Evolutionary conservation across 2,329 filamentous ascomycete species (phyloP).

Genomic region (Eutypella sp.): DNA sequence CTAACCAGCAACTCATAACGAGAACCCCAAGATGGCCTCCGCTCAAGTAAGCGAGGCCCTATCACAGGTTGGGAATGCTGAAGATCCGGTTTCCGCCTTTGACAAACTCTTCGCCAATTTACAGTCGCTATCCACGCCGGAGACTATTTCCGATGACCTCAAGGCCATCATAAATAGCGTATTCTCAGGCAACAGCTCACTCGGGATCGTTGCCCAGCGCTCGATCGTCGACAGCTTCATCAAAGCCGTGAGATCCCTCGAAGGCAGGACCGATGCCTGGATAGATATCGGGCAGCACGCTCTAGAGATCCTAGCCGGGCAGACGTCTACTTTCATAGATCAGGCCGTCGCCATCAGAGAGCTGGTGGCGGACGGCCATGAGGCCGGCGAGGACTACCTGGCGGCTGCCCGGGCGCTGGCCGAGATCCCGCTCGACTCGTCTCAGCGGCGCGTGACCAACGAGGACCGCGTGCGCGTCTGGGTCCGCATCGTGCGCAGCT

Average conservation of each 20-base stretch:
- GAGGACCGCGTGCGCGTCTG: constrained; percentile 80
- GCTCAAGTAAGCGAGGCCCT: constrained; percentile 40
- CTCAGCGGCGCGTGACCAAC: constrained; percentile 77
- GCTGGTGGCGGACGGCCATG: constrained; percentile 77
- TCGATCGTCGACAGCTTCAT: constrained; percentile 66
- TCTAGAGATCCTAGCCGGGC: constrained; percentile 59
- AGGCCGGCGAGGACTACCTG: constrained; percentile 73
- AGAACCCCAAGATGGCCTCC: constrained; percentile 18
- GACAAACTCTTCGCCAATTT: constrained; percentile 41
- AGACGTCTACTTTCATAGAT: constrained; percentile 76
- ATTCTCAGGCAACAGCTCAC: constrained; percentile 47
- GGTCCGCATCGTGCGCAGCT: constrained; percentile 91
- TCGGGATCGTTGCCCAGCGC: constrained; percentile 73
- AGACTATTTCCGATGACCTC: constrained; percentile 49
- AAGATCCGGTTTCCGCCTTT: constrained; percentile 42
- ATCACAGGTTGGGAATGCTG: constrained; percentile 31
- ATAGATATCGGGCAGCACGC: constrained; percentile 72
- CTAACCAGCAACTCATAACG: neutral
- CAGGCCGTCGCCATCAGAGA: constrained; percentile 76
- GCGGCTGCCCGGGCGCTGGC: constrained; percentile 73
- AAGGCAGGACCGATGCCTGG: constrained; percentile 58
- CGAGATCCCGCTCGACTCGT: constrained; percentile 82
- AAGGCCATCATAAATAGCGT: constrained; percentile 63
- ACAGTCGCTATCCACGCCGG: constrained; percentile 34
- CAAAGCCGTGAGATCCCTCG: constrained; percentile 54